Evolutionary conservation across 2,329 filamentous ascomycete genomes (phyloP).

Genomic region (Trichoderma pleuroti): DNA sequence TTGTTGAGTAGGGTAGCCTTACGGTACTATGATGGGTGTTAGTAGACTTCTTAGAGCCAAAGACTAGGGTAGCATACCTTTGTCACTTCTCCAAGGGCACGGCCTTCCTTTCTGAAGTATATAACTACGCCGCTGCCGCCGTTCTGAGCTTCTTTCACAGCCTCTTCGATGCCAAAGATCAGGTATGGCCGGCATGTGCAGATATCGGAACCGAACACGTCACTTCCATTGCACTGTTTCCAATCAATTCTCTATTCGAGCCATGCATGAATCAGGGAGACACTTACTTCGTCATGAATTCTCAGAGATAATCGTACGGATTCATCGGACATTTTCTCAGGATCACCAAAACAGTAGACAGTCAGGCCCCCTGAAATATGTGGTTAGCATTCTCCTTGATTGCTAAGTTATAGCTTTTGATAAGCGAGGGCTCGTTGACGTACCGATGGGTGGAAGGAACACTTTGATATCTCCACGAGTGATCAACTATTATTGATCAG

Average conservation of each 20-base stretch:
- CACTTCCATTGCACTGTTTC: conserved; percentile 79
- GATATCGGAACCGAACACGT: conserved; percentile 97
- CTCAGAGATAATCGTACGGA: conserved; percentile 76
- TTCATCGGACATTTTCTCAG: conserved; percentile 87
- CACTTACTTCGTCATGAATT: conserved; percentile 63
- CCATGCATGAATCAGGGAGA: neutral
- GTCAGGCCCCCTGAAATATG: conserved; percentile 68
- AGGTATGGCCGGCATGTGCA: conserved; percentile 95
- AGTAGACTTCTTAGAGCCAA: conserved; percentile 24
- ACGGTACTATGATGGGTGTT: conserved; percentile 43
- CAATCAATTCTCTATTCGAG: conserved; percentile 16
- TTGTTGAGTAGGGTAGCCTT: conserved; percentile 24
- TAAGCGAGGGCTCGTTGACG: conserved; percentile 15
- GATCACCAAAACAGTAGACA: conserved; percentile 95
- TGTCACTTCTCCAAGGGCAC: conserved; percentile 90
- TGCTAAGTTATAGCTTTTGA: no score
- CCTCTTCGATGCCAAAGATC: conserved; percentile 95
- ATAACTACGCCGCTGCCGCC: conserved; percentile 94
- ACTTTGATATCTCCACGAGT: conserved; percentile 92
- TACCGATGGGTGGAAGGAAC: conserved; percentile 89
- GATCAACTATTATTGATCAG: conserved; percentile 58
- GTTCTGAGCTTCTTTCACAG: conserved; percentile 92
- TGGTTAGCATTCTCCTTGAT: neutral
- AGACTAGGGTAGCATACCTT: conserved; percentile 60
- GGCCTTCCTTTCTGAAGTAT: conserved; percentile 97